Conservation (phyloP, 768 basidiomycete species). For the Tephrocybe sp. region DNA sequence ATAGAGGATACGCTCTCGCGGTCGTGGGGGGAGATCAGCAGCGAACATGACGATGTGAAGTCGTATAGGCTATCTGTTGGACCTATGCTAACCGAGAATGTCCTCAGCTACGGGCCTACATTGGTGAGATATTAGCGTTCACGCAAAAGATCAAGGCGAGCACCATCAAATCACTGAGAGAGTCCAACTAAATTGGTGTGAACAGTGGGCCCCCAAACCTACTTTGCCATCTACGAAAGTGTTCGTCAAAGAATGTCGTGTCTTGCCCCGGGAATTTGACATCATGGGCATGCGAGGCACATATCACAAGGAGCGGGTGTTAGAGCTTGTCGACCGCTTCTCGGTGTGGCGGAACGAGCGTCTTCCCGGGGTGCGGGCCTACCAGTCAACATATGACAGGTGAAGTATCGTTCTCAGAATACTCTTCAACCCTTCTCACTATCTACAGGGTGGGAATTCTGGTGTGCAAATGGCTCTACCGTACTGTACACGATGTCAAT, state of each 20-base stretch:
- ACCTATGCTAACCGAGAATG: slow-evolving; percentile 1
- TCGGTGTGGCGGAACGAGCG: slow-evolving; percentile 71
- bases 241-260: slow-evolving; percentile 69
- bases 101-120: slow-evolving; percentile 66
- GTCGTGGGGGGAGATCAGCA: slow-evolving; percentile 69
- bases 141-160: slow-evolving; percentile 72
- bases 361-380: slow-evolving; percentile 72
- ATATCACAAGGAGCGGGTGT: slow-evolving; percentile 60
- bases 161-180: not conserved
- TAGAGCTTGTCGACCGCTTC: slow-evolving; percentile 62
- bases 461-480: slow-evolving; percentile 78
- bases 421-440: slow-evolving; percentile 1
- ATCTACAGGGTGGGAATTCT: slow-evolving; percentile 56
- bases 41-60: slow-evolving; percentile 78
- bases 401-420: slow-evolving; percentile 27
- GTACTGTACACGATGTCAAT: slow-evolving; percentile 73
- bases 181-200: slow-evolving; percentile 4
- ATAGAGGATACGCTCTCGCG: slow-evolving; percentile 61
- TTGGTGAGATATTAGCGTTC: slow-evolving; percentile 73
- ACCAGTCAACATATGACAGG: slow-evolving; percentile 87
- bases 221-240: slow-evolving; percentile 60
- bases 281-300: slow-evolving; percentile 73
- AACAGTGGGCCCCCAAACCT: slow-evolving; percentile 64
- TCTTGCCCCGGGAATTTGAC: slow-evolving; percentile 55
- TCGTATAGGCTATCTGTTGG: slow-evolving; percentile 3